phyloP scores from a whole-genome alignment of 2,329 filamentous ascomycete species.

The Leptographium wingfieldii region DNA sequence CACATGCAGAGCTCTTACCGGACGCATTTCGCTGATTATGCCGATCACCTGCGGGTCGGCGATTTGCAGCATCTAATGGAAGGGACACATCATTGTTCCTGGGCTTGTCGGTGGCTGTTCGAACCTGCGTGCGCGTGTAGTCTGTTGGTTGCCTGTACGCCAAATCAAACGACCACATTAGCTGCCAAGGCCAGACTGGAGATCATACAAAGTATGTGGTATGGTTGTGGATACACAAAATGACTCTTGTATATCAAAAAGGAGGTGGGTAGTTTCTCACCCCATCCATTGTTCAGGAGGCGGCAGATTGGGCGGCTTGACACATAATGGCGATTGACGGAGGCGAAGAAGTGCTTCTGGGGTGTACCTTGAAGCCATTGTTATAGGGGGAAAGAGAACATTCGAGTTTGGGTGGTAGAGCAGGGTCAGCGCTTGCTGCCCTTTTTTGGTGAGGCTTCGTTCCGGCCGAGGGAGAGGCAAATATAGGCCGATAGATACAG shows the following conservation, averaged over 20 bases:
- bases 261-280: constrained; percentile 37
- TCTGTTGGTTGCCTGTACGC: constrained; percentile 5
- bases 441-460: background rate
- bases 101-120: constrained; percentile 31
- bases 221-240: constrained; percentile 2
- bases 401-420: background rate
- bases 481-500: background rate
- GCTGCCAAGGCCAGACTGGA: background rate
- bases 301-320: constrained; percentile 66
- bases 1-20: constrained; percentile 30
- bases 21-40: constrained; percentile 42
- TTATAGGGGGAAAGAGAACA: constrained; percentile 2
- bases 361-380: constrained; percentile 55
- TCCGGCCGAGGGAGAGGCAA: background rate
- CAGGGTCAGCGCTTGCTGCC: background rate
- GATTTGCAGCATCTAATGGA: constrained; percentile 37
- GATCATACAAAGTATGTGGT: background rate
- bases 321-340: constrained; percentile 69
- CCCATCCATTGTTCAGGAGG: constrained; percentile 95
- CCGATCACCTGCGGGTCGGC: constrained; percentile 39
- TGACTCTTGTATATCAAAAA: background rate
- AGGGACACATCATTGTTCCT: constrained; percentile 30
- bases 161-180: background rate
- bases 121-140: constrained; percentile 20
- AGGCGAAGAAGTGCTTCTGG: constrained; percentile 64